Base-by-base conservation (phyloP, 1,284 basidiomycete species). In the Cryptococcus amylolentus region DNA sequence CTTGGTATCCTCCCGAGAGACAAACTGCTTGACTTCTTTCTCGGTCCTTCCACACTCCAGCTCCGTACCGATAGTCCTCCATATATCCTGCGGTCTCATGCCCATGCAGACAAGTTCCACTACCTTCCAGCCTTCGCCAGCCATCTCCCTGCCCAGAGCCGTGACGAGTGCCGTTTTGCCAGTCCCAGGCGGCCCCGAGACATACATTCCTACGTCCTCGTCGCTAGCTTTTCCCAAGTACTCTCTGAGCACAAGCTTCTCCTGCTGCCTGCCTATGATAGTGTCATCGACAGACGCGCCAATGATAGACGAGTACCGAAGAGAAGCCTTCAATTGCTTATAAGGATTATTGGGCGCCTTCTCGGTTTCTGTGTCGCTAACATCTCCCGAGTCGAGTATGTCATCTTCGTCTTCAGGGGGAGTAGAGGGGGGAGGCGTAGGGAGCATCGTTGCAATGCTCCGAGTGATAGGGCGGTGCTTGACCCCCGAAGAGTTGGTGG, bases 121-220 rank as follows among this genome's bases (percentile, higher is more conserved):
- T 9, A 74, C 65, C 16, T 62, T 61, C 75, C 74, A 77, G 0
- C 72, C 72, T 37, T 65, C 43, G 35, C 46, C 49, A 0, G 57
- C 51, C 45, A 71, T 56, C 26, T 68, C 65, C 14, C 69, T 56
- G 2, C 70, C 72, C 2, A 74, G 52, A 9, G 70, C 68, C 5
- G 72, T 72, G 9, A 77, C 69, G 18, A 75, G 61, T 7, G 77
- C 77, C 20, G 77, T 79, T 68, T 79, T 79, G 52, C 77, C 77
- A 0, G 77, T 79, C 18, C 77, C 77, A 4, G 77, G 77, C 3
- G 76, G 74, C 2, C 77, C 77, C 13, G 77, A 76, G 14, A 79
- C 65, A 57, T 79, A 79, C 65, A 74, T 66, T 10, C 69, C 71
- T 7, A 70, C 69, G 46, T 71, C 69, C 31, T 49, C 44, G 0